phyloP scores from a whole-genome alignment of 2,329 filamentous ascomycete genomes.

The Fusarium liriodendri region DNA sequence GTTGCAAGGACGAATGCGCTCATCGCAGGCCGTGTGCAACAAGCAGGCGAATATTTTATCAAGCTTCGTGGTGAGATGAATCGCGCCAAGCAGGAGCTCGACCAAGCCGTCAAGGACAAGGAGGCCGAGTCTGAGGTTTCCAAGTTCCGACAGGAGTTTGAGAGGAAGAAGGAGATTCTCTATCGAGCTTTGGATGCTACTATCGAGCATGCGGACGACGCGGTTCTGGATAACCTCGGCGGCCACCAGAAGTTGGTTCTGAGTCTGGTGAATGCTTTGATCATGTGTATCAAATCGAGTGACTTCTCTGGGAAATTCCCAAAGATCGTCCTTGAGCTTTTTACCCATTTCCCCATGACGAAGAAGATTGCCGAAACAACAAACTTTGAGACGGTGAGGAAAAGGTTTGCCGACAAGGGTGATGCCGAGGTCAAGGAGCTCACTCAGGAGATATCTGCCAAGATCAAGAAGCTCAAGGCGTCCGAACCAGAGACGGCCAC shows the following conservation, averaged over 20 bases:
- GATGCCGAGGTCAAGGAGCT: conserved; percentile 72
- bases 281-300: conserved; percentile 63
- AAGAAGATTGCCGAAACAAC: conserved; percentile 71
- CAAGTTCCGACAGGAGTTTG: conserved; percentile 55
- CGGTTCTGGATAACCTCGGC: conserved; percentile 68
- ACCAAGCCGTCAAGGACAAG: conserved; percentile 57
- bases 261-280: conserved; percentile 65
- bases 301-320: conserved; percentile 66
- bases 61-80: conserved; percentile 61
- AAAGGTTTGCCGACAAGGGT: conserved; percentile 72
- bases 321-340: conserved; percentile 68
- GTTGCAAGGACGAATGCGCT: conserved; percentile 51
- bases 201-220: conserved; percentile 64
- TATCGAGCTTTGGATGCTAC: conserved; percentile 65
- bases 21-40: conserved; percentile 61
- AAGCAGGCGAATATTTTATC: conserved; percentile 63
- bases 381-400: conserved; percentile 74
- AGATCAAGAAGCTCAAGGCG: conserved; percentile 56
- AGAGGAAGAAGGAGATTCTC: conserved; percentile 60
- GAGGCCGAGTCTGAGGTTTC: conserved; percentile 50
- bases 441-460: conserved; percentile 66
- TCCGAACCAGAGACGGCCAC: conserved; percentile 50
- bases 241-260: conserved; percentile 67
- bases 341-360: conserved; percentile 72
- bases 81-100: conserved; percentile 57